Evolutionary conservation across 805 yeast species (phyloP).

Genomic region (Lachancea mirantina): DNA sequence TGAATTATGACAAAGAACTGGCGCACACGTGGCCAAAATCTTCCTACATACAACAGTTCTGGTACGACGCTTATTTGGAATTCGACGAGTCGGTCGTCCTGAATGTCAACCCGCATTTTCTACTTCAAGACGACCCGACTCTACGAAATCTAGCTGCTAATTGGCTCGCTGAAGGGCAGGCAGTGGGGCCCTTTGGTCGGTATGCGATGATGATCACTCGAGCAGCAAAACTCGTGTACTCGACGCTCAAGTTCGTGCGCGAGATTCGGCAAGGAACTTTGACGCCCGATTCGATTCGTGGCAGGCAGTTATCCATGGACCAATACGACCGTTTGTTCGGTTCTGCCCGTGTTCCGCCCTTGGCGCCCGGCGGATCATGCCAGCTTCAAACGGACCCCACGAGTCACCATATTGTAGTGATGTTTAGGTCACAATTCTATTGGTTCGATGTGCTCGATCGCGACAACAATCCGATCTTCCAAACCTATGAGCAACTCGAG

Average conservation of each 20-base stretch:
- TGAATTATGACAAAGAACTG: slow-evolving; percentile 55
- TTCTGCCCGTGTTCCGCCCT: slow-evolving; percentile 78
- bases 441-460: slow-evolving; percentile 90
- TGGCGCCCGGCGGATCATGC: slow-evolving; percentile 52
- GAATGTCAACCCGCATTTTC: slow-evolving; percentile 83
- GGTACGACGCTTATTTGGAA: slow-evolving; percentile 85
- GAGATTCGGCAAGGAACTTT: slow-evolving; percentile 71
- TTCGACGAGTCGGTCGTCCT: slow-evolving; percentile 89
- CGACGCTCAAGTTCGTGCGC: slow-evolving; percentile 71
- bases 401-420: slow-evolving; percentile 73
- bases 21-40: slow-evolving; percentile 55
- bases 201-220: slow-evolving; percentile 55
- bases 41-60: slow-evolving; percentile 86
- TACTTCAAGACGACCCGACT: slow-evolving; percentile 88
- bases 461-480: slow-evolving; percentile 58
- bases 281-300: slow-evolving; percentile 60
- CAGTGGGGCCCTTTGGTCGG: slow-evolving; percentile 31
- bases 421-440: slow-evolving; percentile 82
- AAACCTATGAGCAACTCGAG: slow-evolving; percentile 63
- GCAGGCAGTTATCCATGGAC: slow-evolving; percentile 78
- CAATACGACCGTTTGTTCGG: slow-evolving; percentile 86
- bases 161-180: too few relatives aligned
- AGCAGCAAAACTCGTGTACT: slow-evolving; percentile 71
- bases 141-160: slow-evolving; percentile 28
- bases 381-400: slow-evolving; percentile 72